Conservation (phyloP, 495 filamentous ascomycete genomes). For the Tirmania nivea region DNA sequence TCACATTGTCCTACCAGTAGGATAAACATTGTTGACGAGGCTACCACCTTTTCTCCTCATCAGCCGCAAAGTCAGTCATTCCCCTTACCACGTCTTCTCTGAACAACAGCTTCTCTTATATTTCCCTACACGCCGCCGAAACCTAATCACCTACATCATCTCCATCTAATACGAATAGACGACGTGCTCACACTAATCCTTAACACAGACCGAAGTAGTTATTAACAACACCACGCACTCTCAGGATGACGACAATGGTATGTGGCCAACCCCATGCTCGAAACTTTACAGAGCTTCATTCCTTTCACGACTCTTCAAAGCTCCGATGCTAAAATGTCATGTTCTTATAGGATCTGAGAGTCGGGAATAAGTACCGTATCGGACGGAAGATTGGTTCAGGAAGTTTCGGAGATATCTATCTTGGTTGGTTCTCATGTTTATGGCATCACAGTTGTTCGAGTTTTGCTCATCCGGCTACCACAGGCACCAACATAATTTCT, state of each 20-base stretch:
- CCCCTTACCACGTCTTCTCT: too few species aligned
- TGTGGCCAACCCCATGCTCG: slow-evolving; percentile 7
- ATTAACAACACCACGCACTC: slow-evolving; percentile 6
- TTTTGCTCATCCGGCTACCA: neutral
- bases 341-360: slow-evolving; percentile 68
- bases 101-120: too few species aligned
- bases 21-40: slow-evolving; percentile 5
- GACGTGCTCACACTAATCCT: too few species aligned
- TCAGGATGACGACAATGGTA: slow-evolving; percentile 33
- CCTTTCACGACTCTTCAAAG: neutral
- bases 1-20: slow-evolving; percentile 1
- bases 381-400: slow-evolving; percentile 98
- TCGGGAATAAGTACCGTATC: slow-evolving; percentile 99
- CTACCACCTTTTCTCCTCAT: too few species aligned
- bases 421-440: slow-evolving; percentile 35
- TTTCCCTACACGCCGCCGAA: too few species aligned
- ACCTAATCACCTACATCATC: too few species aligned
- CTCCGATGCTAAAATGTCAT: neutral
- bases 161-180: too few species aligned
- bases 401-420: slow-evolving; percentile 97
- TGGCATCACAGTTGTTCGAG: neutral
- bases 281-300: neutral
- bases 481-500: slow-evolving; percentile 98
- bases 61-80: too few species aligned
- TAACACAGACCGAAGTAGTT: too few species aligned